Evolutionary conservation across 2,329 filamentous ascomycete genomes (phyloP).

Genomic region (Ophiocordyceps unilateralis): DNA sequence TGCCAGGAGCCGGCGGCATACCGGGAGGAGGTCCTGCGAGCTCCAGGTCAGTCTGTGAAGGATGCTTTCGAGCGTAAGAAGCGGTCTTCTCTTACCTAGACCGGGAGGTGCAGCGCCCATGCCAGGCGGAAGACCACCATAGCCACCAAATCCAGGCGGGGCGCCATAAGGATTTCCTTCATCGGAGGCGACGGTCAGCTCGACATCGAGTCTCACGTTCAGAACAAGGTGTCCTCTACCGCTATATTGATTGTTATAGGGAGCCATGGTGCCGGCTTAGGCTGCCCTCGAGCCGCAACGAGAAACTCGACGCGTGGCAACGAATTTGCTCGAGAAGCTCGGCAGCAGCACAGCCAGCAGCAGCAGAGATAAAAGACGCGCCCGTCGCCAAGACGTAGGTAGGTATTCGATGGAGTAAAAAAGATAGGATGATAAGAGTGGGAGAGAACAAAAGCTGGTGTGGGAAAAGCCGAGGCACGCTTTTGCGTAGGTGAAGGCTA

Average conservation of each 20-base stretch:
- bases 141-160: slow-evolving; percentile 56
- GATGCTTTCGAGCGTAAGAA: no score
- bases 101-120: slow-evolving; percentile 69
- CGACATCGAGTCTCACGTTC: neutral
- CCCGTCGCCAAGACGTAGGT: no score
- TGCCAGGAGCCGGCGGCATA: slow-evolving; percentile 53
- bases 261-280: slow-evolving; percentile 26
- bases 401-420: no score
- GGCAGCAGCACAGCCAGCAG: neutral
- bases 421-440: no score
- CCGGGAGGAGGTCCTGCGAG: slow-evolving; percentile 55
- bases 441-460: no score
- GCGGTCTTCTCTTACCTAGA: slow-evolving; percentile 47
- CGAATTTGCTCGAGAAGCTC: neutral
- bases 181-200: neutral
- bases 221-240: slow-evolving; percentile 14
- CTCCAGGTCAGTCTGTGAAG: neutral
- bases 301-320: neutral
- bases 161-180: slow-evolving; percentile 49
- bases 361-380: neutral
- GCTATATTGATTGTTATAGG: slow-evolving; percentile 38
- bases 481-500: no score
- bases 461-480: no score
- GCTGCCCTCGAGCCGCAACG: slow-evolving; percentile 5
- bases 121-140: slow-evolving; percentile 44